Evolutionary conservation across 352 stramenopile species (phyloP).

Genomic region (Globisporangium paddicum): DNA sequence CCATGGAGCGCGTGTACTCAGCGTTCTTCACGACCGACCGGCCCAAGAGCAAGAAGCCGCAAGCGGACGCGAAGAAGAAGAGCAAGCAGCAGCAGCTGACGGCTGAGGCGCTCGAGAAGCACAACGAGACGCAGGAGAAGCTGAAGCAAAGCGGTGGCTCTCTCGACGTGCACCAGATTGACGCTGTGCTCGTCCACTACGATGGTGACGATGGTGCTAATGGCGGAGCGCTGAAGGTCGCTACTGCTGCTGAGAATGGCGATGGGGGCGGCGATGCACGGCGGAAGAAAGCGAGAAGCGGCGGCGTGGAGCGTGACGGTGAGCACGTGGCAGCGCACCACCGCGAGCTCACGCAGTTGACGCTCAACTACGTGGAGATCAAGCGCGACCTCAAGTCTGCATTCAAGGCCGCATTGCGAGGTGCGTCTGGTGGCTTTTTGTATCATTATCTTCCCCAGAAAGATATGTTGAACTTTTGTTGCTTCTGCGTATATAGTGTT

Average conservation of each 20-base stretch:
- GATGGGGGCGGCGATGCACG: not conserved
- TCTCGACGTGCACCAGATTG: not conserved
- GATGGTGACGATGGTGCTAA: not conserved
- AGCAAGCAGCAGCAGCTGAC: slow-evolving; percentile 39
- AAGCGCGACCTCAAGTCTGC: slow-evolving; percentile 44
- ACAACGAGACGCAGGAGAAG: slow-evolving; percentile 45
- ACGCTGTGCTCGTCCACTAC: slow-evolving; percentile 5
- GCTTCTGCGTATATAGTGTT: slow-evolving; percentile 35
- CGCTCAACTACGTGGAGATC: slow-evolving; percentile 23
- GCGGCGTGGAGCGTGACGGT: slow-evolving; percentile 10
- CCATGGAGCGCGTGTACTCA: slow-evolving; percentile 86
- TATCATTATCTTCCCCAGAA: not conserved
- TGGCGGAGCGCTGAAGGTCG: not conserved
- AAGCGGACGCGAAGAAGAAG: slow-evolving; percentile 14
- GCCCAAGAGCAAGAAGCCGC: slow-evolving; percentile 20
- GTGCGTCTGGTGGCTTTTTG: not conserved
- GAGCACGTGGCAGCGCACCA: slow-evolving; percentile 27
- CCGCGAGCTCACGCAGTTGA: slow-evolving; percentile 29
- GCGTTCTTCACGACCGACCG: slow-evolving; percentile 71
- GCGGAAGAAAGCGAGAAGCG: slow-evolving; percentile 12
- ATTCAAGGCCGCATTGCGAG: slow-evolving; percentile 37
- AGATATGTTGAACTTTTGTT: too few relatives aligned
- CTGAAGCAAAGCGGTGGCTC: slow-evolving; percentile 1
- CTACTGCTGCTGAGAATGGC: not conserved
- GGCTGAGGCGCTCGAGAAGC: slow-evolving; percentile 51